A percentile compares a stretch with the other conserved stretches of the same genome.
phyloP scores from a whole-genome alignment of 2,329 filamentous ascomycete species.

The Fusarium bactridioides region DNA sequence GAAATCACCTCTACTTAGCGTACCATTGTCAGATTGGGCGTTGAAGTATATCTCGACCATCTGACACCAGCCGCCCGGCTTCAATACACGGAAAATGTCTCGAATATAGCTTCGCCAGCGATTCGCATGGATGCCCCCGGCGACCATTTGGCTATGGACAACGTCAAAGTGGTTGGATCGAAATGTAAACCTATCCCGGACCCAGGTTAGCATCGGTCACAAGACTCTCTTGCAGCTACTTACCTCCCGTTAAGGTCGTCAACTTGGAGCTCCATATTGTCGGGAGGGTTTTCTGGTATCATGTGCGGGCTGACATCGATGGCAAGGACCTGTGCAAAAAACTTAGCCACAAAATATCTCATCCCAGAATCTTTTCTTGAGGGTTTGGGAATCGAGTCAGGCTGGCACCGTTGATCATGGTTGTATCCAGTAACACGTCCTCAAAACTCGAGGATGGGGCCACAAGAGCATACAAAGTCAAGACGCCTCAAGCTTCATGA shows the following conservation, averaged over 20 bases:
- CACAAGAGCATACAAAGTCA: not conserved
- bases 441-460: not conserved
- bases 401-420: not conserved
- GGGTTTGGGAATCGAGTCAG: not conserved
- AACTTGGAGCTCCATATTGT: constrained; percentile 75
- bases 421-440: too few species aligned
- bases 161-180: constrained; percentile 78
- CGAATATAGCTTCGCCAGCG: constrained; percentile 80
- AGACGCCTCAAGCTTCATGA: not conserved
- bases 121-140: constrained; percentile 73
- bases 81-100: constrained; percentile 77
- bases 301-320: constrained; percentile 77
- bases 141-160: constrained; percentile 79
- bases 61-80: constrained; percentile 83
- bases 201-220: constrained; percentile 2
- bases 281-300: constrained; percentile 68
- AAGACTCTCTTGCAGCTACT: constrained; percentile 4
- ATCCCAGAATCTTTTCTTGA: not conserved
- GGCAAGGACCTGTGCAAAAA: constrained; percentile 65
- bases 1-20: constrained; percentile 67
- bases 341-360: not conserved
- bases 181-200: constrained; percentile 67
- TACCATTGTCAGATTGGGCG: constrained; percentile 85
- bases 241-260: constrained; percentile 75
- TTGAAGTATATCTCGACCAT: constrained; percentile 89